phyloP scores from a whole-genome alignment of 2,329 filamentous ascomycete genomes.

The Aureobasidium sp. region DNA sequence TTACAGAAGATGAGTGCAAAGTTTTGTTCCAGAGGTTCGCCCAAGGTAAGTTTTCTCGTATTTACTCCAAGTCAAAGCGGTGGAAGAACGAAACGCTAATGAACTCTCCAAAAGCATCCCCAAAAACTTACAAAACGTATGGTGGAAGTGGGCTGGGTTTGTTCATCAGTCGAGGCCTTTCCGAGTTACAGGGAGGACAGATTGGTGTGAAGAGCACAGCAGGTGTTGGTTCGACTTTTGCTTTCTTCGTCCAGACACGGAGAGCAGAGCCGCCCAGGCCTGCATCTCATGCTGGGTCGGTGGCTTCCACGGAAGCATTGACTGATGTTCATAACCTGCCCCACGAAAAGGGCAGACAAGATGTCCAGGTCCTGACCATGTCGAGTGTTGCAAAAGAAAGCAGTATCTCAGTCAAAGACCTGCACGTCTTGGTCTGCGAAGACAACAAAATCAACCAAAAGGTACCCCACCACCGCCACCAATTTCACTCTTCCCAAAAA shows the following conservation, averaged over 20 bases:
- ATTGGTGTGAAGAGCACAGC: slow-evolving; percentile 53
- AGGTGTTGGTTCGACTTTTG: slow-evolving; percentile 55
- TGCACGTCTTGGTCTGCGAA: slow-evolving; percentile 20
- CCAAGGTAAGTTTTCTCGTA: slow-evolving; percentile 48
- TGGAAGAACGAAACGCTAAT: neutral
- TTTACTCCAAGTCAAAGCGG: neutral
- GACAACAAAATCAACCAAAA: slow-evolving; percentile 35
- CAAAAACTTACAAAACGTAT: slow-evolving; percentile 41
- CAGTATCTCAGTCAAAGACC: neutral
- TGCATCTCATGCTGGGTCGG: neutral
- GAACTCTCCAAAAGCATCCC: neutral
- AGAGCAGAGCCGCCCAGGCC: neutral
- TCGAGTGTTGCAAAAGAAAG: neutral
- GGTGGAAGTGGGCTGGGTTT: slow-evolving; percentile 60
- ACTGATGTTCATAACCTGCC: neutral
- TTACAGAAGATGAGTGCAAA: slow-evolving; percentile 25
- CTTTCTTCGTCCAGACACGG: slow-evolving; percentile 52
- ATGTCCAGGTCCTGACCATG: neutral
- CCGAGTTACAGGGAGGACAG: slow-evolving; percentile 50
- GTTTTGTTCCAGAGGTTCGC: slow-evolving; percentile 58
- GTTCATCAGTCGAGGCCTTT: slow-evolving; percentile 57
- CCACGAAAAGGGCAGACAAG: neutral
- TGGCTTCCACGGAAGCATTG: neutral
- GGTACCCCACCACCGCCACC: too few relatives aligned
- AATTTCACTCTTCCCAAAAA: too few relatives aligned